Conservation (phyloP, 116 monocot genomes). For the Iris pallida region DNA sequence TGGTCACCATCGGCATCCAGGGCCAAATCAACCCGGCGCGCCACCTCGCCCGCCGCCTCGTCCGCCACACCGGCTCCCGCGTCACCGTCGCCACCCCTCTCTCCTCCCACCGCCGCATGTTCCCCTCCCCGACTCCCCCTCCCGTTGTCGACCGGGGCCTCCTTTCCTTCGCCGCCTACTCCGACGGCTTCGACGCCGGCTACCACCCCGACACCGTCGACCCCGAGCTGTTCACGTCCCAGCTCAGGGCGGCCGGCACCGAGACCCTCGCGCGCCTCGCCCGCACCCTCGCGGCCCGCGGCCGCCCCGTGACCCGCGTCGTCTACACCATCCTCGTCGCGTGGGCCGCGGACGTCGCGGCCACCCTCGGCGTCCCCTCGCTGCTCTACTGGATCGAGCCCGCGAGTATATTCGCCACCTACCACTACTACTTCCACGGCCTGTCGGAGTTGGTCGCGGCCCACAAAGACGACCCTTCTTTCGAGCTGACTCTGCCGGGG, state of each 20-base stretch:
- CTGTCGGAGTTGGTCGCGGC: constrained; percentile 1
- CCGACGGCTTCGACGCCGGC: constrained; percentile 18
- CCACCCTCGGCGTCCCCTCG: constrained; percentile 15
- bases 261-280: constrained; percentile 11
- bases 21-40: no score
- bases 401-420: constrained; percentile 17
- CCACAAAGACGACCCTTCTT: not conserved
- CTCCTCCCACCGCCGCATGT: no score
- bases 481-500: constrained; percentile 7
- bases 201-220: not conserved
- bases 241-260: not conserved
- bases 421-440: constrained; percentile 32
- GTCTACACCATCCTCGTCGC: constrained; percentile 17
- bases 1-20: no score
- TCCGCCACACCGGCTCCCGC: no score
- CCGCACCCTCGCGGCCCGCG: constrained; percentile 9
- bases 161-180: constrained; percentile 12
- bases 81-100: no score
- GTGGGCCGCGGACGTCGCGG: constrained; percentile 30
- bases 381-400: constrained; percentile 32
- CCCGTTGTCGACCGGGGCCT: not conserved
- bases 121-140: no score
- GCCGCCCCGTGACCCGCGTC: constrained; percentile 21
- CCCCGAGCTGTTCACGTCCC: not conserved
- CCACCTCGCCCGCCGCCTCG: no score